Percentiles rank a stretch among this genome's conserved stretches.
Evolutionary conservation across 495 filamentous ascomycete species (phyloP).

Genomic region (Talaromyces thailandensis): DNA sequence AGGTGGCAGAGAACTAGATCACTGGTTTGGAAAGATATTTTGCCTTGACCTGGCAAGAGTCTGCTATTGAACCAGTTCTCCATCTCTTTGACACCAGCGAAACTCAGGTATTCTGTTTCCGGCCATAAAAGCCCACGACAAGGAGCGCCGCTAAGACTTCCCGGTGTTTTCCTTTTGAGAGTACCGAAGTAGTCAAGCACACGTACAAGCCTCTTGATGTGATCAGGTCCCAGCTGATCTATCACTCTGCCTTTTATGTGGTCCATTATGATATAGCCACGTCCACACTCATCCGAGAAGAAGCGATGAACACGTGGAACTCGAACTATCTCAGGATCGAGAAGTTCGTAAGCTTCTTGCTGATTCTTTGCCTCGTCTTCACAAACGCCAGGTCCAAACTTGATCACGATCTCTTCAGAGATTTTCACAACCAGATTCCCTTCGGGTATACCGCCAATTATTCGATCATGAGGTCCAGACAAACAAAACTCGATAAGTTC

Average conservation of each 20-base stretch:
- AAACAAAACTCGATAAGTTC: background rate
- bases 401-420: background rate
- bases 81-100: constrained; percentile 13
- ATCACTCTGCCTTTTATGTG: constrained; percentile 20
- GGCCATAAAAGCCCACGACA: constrained; percentile 17
- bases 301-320: constrained; percentile 22
- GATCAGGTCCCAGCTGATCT: constrained; percentile 13
- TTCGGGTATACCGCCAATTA: background rate
- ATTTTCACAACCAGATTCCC: background rate
- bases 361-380: constrained; percentile 20
- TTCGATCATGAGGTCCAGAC: background rate
- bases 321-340: constrained; percentile 19
- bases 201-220: constrained; percentile 11
- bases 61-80: constrained; percentile 17
- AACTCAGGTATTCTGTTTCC: constrained; percentile 12
- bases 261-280: constrained; percentile 27
- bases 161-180: constrained; percentile 10
- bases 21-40: constrained; percentile 9
- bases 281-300: constrained; percentile 13
- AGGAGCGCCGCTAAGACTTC: constrained; percentile 12
- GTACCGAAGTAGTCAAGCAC: constrained; percentile 18
- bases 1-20: constrained; percentile 18
- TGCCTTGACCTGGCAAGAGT: constrained; percentile 12
- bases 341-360: constrained; percentile 17
- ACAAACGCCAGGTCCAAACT: background rate